Base-by-base conservation (phyloP, 2,329 filamentous ascomycete species). In the Cladosporium colombiae region DNA sequence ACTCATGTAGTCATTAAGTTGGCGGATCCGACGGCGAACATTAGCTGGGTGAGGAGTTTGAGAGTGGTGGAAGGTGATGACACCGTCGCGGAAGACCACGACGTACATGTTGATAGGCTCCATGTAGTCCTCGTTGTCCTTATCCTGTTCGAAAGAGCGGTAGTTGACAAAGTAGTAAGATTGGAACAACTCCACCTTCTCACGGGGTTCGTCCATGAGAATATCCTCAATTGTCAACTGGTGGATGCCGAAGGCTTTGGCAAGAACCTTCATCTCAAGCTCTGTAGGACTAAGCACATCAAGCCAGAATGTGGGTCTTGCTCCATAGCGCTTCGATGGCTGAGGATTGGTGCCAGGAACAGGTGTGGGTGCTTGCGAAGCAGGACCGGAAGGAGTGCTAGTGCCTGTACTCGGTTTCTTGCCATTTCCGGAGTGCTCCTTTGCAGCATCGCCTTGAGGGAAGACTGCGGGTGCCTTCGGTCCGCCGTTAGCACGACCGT, bases 121-220 rank as follows among this genome's bases (percentile, higher is more conserved):
- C 55, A 99, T 85, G 76, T 96, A 97, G 74, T 96, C 89, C 65
- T 95, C 91, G 75, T 89, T 96, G 71, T 89, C 90, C 67, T 88
- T 88, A 75, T 99, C 95, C 77, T 98, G 95, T 76, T 99, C 95
- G 75, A 99, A 99, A 0, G 93, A 96, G 18, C 95, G 91, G 78
- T 99, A 99, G 77, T 97, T 98, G 80, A 99, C 92, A 74, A 99
- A 97, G 78, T 99, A 99, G 81, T 99, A 99, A 76, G 96, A 91
- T 37, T 92, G 89, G 83, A 99, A 99, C 0, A 99, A 84, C 77
- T 99, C 95, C 0, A 99, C 95, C 80, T 99, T 99, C 76, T 99
- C 95, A 25, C 95, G 93, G 49, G 93, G 91, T 81, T 99, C 95
- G 77, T 98, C 92, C 82, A 97, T 89, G 85, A 98, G 90, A 73